Base-by-base conservation (phyloP, 768 basidiomycete genomes). In the Pisolithus marmoratus region DNA sequence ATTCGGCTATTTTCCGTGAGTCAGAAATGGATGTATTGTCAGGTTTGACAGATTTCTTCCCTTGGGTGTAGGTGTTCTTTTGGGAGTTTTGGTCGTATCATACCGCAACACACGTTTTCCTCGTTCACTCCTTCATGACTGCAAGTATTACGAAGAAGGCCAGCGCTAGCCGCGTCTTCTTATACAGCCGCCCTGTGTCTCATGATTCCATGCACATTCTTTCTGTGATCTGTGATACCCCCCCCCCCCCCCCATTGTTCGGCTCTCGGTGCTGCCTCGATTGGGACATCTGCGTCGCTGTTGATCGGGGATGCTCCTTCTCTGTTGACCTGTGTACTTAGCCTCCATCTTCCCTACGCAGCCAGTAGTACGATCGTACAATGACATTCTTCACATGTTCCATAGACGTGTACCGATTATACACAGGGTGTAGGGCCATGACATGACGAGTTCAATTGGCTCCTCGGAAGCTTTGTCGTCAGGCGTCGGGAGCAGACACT, bases 1-100 rank as follows among this genome's bases (percentile, higher is more conserved):
- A 22, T 37, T 46, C 43, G 17, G 34, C 12, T 42, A 51, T 38
- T 8, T 11, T 20, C 17, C 15, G 61, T 58, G 41, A 40, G 60
- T 53, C 23, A 19, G 9, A 47, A 5, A 47, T 19, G 2, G 46
- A 9, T 31, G 20, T 19, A n/a, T n/a, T 22, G 46, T 5, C n/a
- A 2, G 46, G 12, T 14, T 23, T 24, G 1, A 20, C 12, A 15
- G 23, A 22, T 7, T 17, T 22, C 15, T 17, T 14, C 29, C 14
- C 8, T 36, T 8, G n/a, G 9, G 46, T 2, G 23, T 36, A 47
- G 46, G 46, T 36, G 9, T 36, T 20, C 46, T 22, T 47, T 47
- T 11, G 34, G 46, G 46, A 11, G n/a, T n/a, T 34, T 47, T 47
- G 15, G 29, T 47, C 23, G 46, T 31, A 47, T 34, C 31, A 31